These are phyloP conservation scores for Phytopythium mirpurense DNA, from an alignment of 352 stramenopile genomes.

Conservation along the genomic window DNA sequence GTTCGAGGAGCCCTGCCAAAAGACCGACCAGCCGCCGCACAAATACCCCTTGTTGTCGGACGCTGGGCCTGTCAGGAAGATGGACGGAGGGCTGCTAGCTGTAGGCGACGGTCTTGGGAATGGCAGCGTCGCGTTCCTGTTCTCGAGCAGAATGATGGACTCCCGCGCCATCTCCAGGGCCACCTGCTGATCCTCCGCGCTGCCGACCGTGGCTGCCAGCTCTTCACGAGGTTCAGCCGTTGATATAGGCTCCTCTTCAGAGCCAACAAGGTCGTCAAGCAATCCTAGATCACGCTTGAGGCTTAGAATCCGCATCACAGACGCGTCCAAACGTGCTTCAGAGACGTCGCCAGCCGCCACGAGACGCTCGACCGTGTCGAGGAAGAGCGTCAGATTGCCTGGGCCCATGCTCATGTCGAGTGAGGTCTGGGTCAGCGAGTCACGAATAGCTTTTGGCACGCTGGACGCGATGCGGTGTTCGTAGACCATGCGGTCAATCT, in stretches of 20 bases:
- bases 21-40: slow-evolving; percentile 69
- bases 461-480: slow-evolving; percentile 29
- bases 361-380: slow-evolving; percentile 3
- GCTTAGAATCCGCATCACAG: background rate
- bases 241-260: no score
- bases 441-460: slow-evolving; percentile 37
- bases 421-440: slow-evolving; percentile 28
- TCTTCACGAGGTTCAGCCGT: background rate
- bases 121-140: slow-evolving; percentile 39
- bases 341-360: background rate
- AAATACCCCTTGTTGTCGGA: slow-evolving; percentile 67
- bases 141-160: slow-evolving; percentile 78
- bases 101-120: slow-evolving; percentile 4
- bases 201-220: slow-evolving; percentile 22
- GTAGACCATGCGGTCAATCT: slow-evolving; percentile 71
- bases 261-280: background rate
- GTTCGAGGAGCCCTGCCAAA: slow-evolving; percentile 59
- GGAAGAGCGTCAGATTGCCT: background rate
- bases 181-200: slow-evolving; percentile 37
- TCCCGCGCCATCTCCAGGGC: slow-evolving; percentile 67
- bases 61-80: slow-evolving; percentile 63
- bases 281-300: background rate
- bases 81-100: slow-evolving; percentile 5
- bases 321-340: no score
- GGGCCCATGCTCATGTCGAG: slow-evolving; percentile 83